A percentile compares a stretch with the other conserved stretches of the same genome.
Evolutionary conservation across 2,329 filamentous ascomycete genomes (phyloP).

Genomic region (Colletotrichum viniferum): DNA sequence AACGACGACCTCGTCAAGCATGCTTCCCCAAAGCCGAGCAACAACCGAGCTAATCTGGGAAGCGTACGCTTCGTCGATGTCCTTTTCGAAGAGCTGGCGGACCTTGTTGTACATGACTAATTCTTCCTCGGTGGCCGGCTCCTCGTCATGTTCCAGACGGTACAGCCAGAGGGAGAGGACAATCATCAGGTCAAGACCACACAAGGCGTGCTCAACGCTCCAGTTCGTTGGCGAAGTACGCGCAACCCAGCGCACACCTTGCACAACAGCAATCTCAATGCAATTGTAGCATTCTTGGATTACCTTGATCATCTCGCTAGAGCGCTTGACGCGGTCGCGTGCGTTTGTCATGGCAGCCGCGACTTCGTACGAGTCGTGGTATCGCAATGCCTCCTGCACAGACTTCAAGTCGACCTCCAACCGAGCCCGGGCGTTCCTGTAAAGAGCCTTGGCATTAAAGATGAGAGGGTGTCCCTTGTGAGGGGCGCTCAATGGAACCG

Average conservation of each 20-base stretch:
- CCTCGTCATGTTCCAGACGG: constrained; percentile 98
- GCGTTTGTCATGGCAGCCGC: constrained; percentile 95
- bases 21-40: constrained; percentile 93
- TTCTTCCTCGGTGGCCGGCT: constrained; percentile 85
- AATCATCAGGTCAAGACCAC: constrained; percentile 96
- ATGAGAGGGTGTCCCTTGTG: constrained; percentile 96
- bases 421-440: constrained; percentile 89
- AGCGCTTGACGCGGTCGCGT: constrained; percentile 91
- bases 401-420: constrained; percentile 95
- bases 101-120: constrained; percentile 91
- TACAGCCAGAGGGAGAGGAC: constrained; percentile 98
- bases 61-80: constrained; percentile 81
- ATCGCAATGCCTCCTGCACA: constrained; percentile 93
- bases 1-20: constrained; percentile 98
- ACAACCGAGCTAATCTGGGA: constrained; percentile 93
- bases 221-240: constrained; percentile 97
- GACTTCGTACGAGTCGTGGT: constrained; percentile 97
- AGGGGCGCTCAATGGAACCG: constrained; percentile 88
- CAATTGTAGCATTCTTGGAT: constrained; percentile 98
- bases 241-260: constrained; percentile 98
- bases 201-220: constrained; percentile 97
- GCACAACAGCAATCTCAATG: constrained; percentile 92
- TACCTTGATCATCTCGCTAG: constrained; percentile 97
- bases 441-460: constrained; percentile 98
- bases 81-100: constrained; percentile 87